Base-by-base conservation (phyloP, 257 asterid species). In the Solanum okadae region DNA sequence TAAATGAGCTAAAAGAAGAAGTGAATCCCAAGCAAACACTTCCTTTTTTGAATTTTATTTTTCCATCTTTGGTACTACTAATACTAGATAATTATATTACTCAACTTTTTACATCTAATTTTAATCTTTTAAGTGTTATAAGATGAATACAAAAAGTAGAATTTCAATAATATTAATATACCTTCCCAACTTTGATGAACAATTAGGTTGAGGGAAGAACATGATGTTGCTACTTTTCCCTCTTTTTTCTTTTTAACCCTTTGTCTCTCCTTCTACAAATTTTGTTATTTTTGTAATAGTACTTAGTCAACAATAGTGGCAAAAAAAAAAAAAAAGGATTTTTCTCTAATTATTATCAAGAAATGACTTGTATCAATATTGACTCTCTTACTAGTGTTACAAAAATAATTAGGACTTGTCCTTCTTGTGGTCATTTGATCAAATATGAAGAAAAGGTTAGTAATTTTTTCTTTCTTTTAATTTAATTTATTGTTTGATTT, bases 391-490 rank as follows among this genome's bases (percentile, higher is more conserved):
- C 44, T 56, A 40, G n/a, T 33, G 29, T 35, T 25, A 72, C 46
- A 67, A 79, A 38, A 77, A 38, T 71, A 71, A 63, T n/a, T 63
- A 88, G 85, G 82, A 76, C 88, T 44, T 92, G 94, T 87, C 93
- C 93, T 78, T 90, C 94, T 11, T 92, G 94, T 86, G 93, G 94
- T 40, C 90, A 89, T 73, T 35, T 85, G 38, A 79, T 91, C 87
- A 89, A 89, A 40, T 87, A 40, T 75, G 87, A 89, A 75, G 92
- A 92, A 77, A 92, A 89, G 92, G 94, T 92, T 73, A 31, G 82
- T 49, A 16, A 16, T 6, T 23, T 77, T 77, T 59, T 13, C 44
- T 61, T 76, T 34, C 7, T 61, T 61, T 33, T 52, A 16, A 8
- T 59, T 59, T 59, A 56, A 56, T 11, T 46, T n/a, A 4, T 23